Evolutionary conservation across 2,329 filamentous ascomycete genomes (phyloP).

Genomic region (Penicillium sp.): DNA sequence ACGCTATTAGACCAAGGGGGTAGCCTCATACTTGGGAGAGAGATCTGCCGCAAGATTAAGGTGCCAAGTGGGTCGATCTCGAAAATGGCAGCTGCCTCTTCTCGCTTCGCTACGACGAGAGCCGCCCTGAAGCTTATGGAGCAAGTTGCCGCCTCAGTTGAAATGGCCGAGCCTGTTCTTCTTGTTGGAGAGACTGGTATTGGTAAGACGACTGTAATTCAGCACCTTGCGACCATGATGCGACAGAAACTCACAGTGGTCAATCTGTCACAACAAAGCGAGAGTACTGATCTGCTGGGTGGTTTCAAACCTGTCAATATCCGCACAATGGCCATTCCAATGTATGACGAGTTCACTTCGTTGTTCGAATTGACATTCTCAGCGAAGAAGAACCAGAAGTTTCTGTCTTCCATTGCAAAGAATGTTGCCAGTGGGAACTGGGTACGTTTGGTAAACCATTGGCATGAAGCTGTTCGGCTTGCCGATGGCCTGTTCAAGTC

Average conservation of each 20-base stretch:
- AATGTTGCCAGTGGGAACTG: slow-evolving; percentile 82
- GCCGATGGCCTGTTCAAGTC: slow-evolving; percentile 70
- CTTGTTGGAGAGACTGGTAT: slow-evolving; percentile 99
- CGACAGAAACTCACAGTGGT: slow-evolving; percentile 89
- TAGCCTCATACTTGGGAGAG: slow-evolving; percentile 69
- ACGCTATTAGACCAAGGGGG: slow-evolving; percentile 66
- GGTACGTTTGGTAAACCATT: slow-evolving; percentile 82
- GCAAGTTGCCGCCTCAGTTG: slow-evolving; percentile 81
- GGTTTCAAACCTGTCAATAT: slow-evolving; percentile 96
- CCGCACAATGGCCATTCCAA: slow-evolving; percentile 80
- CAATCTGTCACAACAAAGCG: slow-evolving; percentile 97
- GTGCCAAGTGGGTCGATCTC: slow-evolving; percentile 52
- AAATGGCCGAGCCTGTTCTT: slow-evolving; percentile 83
- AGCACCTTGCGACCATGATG: slow-evolving; percentile 83
- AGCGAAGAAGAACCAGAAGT: slow-evolving; percentile 82
- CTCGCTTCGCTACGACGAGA: slow-evolving; percentile 81
- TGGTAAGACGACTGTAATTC: slow-evolving; percentile 94
- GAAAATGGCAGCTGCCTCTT: slow-evolving; percentile 39
- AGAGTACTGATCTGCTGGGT: slow-evolving; percentile 92
- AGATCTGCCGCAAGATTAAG: slow-evolving; percentile 62
- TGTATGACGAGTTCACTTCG: slow-evolving; percentile 93
- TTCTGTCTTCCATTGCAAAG: slow-evolving; percentile 79
- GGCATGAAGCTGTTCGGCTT: slow-evolving; percentile 88
- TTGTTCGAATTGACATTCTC: slow-evolving; percentile 90
- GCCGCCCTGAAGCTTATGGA: slow-evolving; percentile 86